These are phyloP conservation scores for Chaetomium strumarium DNA, from an alignment of 2,329 filamentous ascomycete genomes.

Conservation along the genomic window DNA sequence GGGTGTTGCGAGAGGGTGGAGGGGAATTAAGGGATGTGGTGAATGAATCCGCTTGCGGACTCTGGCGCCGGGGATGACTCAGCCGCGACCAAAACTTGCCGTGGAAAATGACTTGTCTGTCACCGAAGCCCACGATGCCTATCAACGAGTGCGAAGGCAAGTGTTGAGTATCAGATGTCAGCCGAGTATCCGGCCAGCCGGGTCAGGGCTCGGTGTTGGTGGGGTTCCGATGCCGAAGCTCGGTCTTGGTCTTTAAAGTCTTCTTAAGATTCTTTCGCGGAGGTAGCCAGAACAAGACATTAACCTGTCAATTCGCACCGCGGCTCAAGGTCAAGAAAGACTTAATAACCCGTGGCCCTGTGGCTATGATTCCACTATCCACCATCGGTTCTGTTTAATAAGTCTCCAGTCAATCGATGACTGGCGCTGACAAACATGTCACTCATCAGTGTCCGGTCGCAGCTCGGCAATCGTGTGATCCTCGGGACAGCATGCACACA, in stretches of 20 bases:
- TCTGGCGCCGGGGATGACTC: slow-evolving; percentile 7
- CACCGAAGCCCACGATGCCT: too few relatives aligned
- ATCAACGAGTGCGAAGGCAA: background rate
- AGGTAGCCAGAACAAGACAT: too few relatives aligned
- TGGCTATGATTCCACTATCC: background rate
- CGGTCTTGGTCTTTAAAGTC: slow-evolving; percentile 12
- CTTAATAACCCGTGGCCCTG: background rate
- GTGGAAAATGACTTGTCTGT: background rate
- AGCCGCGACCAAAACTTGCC: background rate
- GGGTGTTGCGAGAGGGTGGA: background rate
- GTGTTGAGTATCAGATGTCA: slow-evolving; percentile 12
- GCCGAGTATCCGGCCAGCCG: slow-evolving; percentile 10
- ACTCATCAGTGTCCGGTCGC: background rate
- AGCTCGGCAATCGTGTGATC: slow-evolving; percentile 5
- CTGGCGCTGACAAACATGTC: slow-evolving; percentile 18
- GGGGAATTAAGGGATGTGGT: background rate
- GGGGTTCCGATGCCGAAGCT: slow-evolving; percentile 17
- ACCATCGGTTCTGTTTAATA: background rate
- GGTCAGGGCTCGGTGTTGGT: slow-evolving; percentile 13
- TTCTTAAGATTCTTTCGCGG: too few relatives aligned
- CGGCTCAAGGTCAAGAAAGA: background rate
- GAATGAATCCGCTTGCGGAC: background rate
- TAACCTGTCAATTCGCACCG: too few relatives aligned
- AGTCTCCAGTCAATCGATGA: slow-evolving; percentile 7
- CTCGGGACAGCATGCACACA: background rate